These are phyloP conservation scores for Colletotrichum somersetense DNA, from an alignment of 2,329 filamentous ascomycete species.

Conservation along the genomic window DNA sequence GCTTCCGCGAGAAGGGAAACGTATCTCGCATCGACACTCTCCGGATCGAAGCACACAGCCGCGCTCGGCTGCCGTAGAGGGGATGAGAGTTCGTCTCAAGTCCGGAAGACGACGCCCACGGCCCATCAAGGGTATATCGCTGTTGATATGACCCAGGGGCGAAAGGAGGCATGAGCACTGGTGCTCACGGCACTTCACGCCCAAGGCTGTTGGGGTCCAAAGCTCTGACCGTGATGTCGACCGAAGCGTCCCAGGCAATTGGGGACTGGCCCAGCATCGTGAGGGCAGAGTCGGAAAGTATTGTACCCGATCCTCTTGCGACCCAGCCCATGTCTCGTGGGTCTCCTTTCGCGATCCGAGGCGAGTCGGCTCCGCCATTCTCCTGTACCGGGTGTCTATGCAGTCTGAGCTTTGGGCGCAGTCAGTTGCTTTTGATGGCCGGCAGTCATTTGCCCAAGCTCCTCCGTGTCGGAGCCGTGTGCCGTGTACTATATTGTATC, in stretches of 20 bases:
- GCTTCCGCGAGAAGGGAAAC: constrained; percentile 1
- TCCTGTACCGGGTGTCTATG: neutral
- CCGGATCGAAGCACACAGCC: neutral
- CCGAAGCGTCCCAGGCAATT: neutral
- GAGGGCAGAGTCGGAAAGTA: neutral
- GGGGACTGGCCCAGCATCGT: neutral
- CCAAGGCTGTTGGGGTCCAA: neutral
- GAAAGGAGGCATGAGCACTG: neutral
- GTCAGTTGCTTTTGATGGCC: neutral
- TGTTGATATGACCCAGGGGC: neutral
- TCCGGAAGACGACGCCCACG: neutral
- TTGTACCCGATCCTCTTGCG: neutral
- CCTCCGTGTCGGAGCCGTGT: neutral
- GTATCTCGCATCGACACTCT: neutral
- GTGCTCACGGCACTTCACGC: neutral
- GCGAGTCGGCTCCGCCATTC: neutral
- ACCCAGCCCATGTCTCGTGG: neutral
- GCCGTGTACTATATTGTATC: neutral
- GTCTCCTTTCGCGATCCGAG: neutral
- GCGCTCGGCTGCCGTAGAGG: neutral
- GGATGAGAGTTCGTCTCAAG: neutral
- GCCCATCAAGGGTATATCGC: neutral
- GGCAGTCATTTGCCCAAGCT: neutral
- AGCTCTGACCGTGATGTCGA: neutral
- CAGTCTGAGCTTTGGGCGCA: too few relatives aligned